Evolutionary conservation across 2,329 filamentous ascomycete genomes (phyloP).

Genomic region (Neurospora sp.): DNA sequence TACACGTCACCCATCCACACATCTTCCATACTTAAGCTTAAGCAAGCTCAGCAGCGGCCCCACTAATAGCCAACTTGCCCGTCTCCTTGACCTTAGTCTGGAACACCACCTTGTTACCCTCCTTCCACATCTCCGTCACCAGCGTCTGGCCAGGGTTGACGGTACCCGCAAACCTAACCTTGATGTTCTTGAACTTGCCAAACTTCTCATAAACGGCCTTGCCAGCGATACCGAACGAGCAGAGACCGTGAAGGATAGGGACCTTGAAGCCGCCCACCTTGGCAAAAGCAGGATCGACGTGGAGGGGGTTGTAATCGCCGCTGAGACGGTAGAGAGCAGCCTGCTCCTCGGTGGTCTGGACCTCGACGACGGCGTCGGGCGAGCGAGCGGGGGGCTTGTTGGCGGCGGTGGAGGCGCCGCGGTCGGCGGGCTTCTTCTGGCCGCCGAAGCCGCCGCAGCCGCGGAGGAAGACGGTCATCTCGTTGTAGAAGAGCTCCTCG

Average conservation of each 20-base stretch:
- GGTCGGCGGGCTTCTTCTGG: constrained; percentile 62
- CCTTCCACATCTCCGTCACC: constrained; percentile 90
- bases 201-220: constrained; percentile 79
- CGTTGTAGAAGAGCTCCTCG: constrained; percentile 94
- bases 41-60: constrained; percentile 67
- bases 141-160: constrained; percentile 85
- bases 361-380: constrained; percentile 76
- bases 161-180: constrained; percentile 80
- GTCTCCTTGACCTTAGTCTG: constrained; percentile 87
- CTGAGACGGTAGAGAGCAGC: constrained; percentile 87
- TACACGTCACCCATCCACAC: background rate
- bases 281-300: constrained; percentile 89
- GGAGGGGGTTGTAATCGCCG: constrained; percentile 91
- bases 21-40: constrained; percentile 35
- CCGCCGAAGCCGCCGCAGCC: constrained; percentile 88
- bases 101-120: constrained; percentile 69
- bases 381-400: constrained; percentile 69
- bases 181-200: constrained; percentile 80
- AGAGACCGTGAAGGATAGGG: constrained; percentile 94
- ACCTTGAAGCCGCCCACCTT: constrained; percentile 91
- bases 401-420: constrained; percentile 68
- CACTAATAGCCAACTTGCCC: constrained; percentile 76
- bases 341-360: constrained; percentile 80
- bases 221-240: constrained; percentile 82
- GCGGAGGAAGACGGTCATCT: constrained; percentile 84